Conservation (phyloP, 768 basidiomycete genomes). For the Rhizopogon roseolus region DNA sequence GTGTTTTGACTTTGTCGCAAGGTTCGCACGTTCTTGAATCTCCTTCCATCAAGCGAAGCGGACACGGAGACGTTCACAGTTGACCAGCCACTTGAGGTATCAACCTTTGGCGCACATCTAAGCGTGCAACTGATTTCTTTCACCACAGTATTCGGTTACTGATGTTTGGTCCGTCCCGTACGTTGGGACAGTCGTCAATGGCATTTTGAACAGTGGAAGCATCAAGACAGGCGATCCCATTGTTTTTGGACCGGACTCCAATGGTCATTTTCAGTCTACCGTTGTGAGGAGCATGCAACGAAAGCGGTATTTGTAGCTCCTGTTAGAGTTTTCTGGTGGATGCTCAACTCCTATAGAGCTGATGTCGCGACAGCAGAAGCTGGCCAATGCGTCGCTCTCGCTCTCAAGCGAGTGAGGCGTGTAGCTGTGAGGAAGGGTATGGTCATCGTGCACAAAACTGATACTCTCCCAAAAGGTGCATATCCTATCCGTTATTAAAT, state of each 20-base stretch:
- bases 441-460: slow-evolving; percentile 83
- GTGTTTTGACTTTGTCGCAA: slow-evolving; percentile 22
- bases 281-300: slow-evolving; percentile 90
- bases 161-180: slow-evolving; percentile 89
- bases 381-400: slow-evolving; percentile 92
- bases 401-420: slow-evolving; percentile 83
- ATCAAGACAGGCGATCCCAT: slow-evolving; percentile 79
- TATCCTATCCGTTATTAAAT: background rate
- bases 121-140: slow-evolving; percentile 1
- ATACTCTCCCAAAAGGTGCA: slow-evolving; percentile 71
- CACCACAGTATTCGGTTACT: slow-evolving; percentile 68
- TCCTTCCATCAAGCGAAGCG: slow-evolving; percentile 82
- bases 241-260: slow-evolving; percentile 86
- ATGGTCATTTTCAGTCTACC: slow-evolving; percentile 80
- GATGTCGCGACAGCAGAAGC: slow-evolving; percentile 84
- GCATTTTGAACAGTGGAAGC: slow-evolving; percentile 72
- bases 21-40: slow-evolving; percentile 88
- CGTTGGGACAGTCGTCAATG: slow-evolving; percentile 81
- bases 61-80: slow-evolving; percentile 77
- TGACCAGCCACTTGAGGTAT: slow-evolving; percentile 77
- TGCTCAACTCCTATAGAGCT: slow-evolving; percentile 44
- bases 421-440: slow-evolving; percentile 88
- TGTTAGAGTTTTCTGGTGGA: background rate
- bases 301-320: slow-evolving; percentile 57
- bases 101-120: background rate